Percentiles rank a stretch among this genome's conserved stretches.
phyloP scores from a whole-genome alignment of 306 rosid genomes.

The Geum urbanum region DNA sequence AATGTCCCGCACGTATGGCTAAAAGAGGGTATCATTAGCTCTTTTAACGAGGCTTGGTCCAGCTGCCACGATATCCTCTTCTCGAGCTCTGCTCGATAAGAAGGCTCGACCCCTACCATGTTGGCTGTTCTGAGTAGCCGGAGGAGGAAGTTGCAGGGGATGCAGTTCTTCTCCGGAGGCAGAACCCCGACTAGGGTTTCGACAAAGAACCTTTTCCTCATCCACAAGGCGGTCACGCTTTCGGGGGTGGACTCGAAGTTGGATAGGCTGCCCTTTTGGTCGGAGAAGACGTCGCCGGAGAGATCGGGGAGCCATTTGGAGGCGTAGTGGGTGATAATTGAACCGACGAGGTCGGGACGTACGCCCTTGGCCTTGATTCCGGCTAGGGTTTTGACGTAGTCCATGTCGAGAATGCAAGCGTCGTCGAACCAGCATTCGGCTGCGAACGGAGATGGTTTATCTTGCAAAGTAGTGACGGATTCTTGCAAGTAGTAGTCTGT shows the following conservation, averaged over 20 bases:
- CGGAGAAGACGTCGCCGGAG: conserved; percentile 28
- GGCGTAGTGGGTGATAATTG: conserved; percentile 84
- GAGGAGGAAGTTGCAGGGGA: conserved; percentile 87
- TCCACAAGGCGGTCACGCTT: conserved; percentile 66
- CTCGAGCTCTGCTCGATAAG: conserved; percentile 62
- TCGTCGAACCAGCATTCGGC: conserved; percentile 80
- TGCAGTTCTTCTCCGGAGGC: conserved; percentile 75
- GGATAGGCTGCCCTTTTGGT: conserved; percentile 26
- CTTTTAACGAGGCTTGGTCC: conserved; percentile 73
- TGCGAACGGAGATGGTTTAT: conserved; percentile 44
- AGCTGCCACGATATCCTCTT: conserved; percentile 70
- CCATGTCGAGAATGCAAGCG: conserved; percentile 82
- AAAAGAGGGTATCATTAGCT: conserved; percentile 86
- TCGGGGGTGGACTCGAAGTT: conserved; percentile 49
- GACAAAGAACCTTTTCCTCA: conserved; percentile 76
- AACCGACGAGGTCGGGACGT: conserved; percentile 66
- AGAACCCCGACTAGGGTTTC: conserved; percentile 82
- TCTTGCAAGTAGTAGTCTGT: conserved; percentile 24
- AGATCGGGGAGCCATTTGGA: conserved; percentile 94
- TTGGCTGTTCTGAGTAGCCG: conserved; percentile 75
- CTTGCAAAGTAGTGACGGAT: conserved; percentile 25
- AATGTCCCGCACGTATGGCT: conserved; percentile 79
- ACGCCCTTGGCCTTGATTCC: conserved; percentile 82
- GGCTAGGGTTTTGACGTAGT: conserved; percentile 76
- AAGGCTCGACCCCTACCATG: conserved; percentile 68